Conservation (phyloP, 257 asterid genomes). For the Solanum virginianum region DNA sequence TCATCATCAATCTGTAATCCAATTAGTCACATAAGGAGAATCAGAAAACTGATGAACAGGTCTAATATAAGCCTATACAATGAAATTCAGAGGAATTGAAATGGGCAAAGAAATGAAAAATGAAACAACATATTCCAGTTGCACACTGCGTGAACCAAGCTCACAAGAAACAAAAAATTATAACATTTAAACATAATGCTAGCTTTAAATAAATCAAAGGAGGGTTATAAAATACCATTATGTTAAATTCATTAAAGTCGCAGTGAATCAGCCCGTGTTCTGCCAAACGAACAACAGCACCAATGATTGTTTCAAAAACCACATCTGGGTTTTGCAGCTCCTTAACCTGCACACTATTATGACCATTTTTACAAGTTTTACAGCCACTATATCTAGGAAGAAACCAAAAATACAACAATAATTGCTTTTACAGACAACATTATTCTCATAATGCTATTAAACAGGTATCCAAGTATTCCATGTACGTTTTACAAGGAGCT, state of each 20-base stretch:
- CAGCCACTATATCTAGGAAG: not conserved
- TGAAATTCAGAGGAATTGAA: not conserved
- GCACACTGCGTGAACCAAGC: not conserved
- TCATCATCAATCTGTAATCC: conserved; percentile 74
- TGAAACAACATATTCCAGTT: not conserved
- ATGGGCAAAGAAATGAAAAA: not conserved
- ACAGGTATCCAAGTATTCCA: not conserved
- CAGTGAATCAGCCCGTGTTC: conserved; percentile 98
- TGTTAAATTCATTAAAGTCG: conserved; percentile 91
- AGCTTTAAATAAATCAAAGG: not conserved
- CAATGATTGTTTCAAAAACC: conserved; percentile 65
- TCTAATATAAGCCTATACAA: not conserved
- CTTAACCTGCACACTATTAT: conserved; percentile 79
- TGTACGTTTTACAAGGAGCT: not conserved
- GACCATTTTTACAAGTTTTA: not conserved
- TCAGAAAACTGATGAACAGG: not conserved
- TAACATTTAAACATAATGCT: not conserved
- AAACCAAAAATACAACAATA: not conserved
- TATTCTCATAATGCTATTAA: not conserved
- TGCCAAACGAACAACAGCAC: conserved; percentile 78
- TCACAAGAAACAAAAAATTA: not conserved
- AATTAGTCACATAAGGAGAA: not conserved
- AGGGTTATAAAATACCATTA: conserved; percentile 17
- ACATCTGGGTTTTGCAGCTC: conserved; percentile 67
- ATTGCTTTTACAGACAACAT: conserved; percentile 1